Percentiles rank a stretch among this genome's conserved stretches.
Evolutionary conservation across 140 eudicot species (phyloP).

Genomic region (Oenanthe javanica): DNA sequence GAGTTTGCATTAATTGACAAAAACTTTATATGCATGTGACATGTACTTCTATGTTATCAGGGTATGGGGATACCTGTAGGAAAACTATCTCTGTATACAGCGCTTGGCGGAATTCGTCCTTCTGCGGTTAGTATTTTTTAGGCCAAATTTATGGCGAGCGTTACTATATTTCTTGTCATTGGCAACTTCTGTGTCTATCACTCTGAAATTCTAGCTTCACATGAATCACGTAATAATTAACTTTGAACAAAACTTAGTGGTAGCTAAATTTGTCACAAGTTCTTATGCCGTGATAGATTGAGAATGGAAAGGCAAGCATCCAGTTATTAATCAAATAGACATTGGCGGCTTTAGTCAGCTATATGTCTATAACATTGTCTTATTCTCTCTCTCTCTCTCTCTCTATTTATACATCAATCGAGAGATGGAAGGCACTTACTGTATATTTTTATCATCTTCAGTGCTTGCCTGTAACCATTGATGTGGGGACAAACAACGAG

Average conservation of each 20-base stretch:
- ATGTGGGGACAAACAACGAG: constrained; percentile 87
- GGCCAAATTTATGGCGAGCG: background rate
- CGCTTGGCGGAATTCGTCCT: constrained; percentile 15
- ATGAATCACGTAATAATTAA: background rate
- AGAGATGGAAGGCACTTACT: background rate
- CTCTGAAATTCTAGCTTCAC: background rate
- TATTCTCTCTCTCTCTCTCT: background rate
- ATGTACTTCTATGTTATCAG: background rate
- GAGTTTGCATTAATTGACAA: background rate
- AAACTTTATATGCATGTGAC: background rate
- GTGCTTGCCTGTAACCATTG: constrained; percentile 91
- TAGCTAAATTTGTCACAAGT: background rate
- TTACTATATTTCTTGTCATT: background rate
- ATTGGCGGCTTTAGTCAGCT: background rate
- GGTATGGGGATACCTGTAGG: constrained; percentile 14
- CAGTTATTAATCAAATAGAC: background rate
- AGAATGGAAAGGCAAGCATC: background rate
- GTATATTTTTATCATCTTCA: constrained; percentile 21
- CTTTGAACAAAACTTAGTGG: background rate
- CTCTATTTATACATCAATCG: background rate
- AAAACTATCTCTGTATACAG: constrained; percentile 11
- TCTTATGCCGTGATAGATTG: background rate
- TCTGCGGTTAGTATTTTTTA: background rate
- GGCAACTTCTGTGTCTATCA: background rate
- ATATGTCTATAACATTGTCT: background rate